Base-by-base conservation (phyloP, 257 asterid genomes). In the Penstemon barbatus region DNA sequence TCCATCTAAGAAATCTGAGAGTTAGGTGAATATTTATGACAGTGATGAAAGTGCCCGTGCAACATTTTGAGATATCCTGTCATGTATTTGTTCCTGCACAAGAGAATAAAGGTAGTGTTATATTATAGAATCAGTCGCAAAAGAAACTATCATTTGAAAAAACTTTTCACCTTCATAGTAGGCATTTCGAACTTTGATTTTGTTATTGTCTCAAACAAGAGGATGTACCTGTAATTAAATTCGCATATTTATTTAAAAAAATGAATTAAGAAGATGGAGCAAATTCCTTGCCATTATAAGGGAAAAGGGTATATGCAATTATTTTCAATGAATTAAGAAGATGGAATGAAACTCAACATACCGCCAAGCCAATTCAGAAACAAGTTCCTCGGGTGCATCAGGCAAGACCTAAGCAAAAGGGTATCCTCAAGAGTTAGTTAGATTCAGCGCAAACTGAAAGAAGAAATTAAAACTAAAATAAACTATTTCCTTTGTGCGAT, bases 351-450 rank as follows among this genome's bases (percentile, higher is more conserved):
- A 41, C 36, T 69, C 68, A 55, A 58, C 71, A 63, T 74, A 92
- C 96, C 96, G 82, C 99, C 99, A 90, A 59, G 97, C 92, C 62
- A 93, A 77, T 81, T 93, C 97, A 70, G 91, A 81, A 42, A 93
- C 87, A 56, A 90, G 95, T 61, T 88, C 99, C 72, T 84, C 84
- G 0, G 96, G 99, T 62, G 97, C 99, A 43, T 87, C 96, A 69
- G 99, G 97, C 80, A 93, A 82, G 63, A 90, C 90, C 97, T 90
- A 64, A 12, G 54, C 68, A 71, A 25, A 25, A 69, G 67, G 33
- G 45, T 44, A 12, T 44, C 5, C 46, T 40, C 51, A 41, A 7
- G 67, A 57, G 71, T 78, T 51, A 74, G 59, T 74, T 60, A 45
- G 58, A 51, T 25, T 25, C 33, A 45, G 54, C 4, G 63, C 13